Evolutionary conservation across 768 basidiomycete genomes (phyloP).

Genomic region (Tricholoma furcatifolium): DNA sequence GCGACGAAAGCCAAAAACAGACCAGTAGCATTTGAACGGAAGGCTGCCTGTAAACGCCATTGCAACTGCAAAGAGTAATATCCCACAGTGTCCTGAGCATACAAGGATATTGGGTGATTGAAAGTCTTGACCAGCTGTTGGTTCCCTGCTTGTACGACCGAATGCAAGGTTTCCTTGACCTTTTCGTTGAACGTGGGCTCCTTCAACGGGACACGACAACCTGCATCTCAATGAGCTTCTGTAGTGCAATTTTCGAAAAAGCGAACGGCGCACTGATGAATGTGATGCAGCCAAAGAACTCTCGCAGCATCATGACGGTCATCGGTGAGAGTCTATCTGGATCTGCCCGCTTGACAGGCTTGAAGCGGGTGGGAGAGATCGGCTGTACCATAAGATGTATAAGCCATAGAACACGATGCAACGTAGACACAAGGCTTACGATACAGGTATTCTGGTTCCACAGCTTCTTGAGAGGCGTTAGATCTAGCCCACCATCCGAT

Average conservation of each 20-base stretch:
- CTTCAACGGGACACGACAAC: not conserved
- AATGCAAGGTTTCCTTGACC: not conserved
- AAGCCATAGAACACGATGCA: too few relatives aligned
- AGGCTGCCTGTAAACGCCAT: slow-evolving; percentile 6
- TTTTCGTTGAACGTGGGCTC: slow-evolving; percentile 1
- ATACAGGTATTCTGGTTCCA: slow-evolving; percentile 20
- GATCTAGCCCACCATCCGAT: slow-evolving; percentile 17
- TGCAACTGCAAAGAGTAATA: slow-evolving; percentile 4
- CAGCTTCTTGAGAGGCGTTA: slow-evolving; percentile 14
- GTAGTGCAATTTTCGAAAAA: not conserved
- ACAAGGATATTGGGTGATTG: not conserved
- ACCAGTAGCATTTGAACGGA: not conserved
- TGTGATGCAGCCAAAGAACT: slow-evolving; percentile 16
- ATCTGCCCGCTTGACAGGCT: slow-evolving; percentile 11
- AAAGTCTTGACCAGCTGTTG: not conserved
- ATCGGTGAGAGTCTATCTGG: slow-evolving; percentile 17
- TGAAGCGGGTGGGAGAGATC: slow-evolving; percentile 18
- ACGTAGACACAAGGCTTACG: slow-evolving; percentile 1
- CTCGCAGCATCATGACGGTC: slow-evolving; percentile 12
- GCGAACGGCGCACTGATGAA: slow-evolving; percentile 13
- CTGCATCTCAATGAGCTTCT: not conserved
- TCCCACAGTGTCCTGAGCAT: slow-evolving; percentile 2
- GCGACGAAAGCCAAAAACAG: not conserved
- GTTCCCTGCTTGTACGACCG: not conserved
- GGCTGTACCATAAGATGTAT: slow-evolving; percentile 15